Evolutionary conservation across 176 grass and related monocot species (phyloP), one percentile per base, ranked within the genome.

Genomic region (Calamus simplicifolius): DNA sequence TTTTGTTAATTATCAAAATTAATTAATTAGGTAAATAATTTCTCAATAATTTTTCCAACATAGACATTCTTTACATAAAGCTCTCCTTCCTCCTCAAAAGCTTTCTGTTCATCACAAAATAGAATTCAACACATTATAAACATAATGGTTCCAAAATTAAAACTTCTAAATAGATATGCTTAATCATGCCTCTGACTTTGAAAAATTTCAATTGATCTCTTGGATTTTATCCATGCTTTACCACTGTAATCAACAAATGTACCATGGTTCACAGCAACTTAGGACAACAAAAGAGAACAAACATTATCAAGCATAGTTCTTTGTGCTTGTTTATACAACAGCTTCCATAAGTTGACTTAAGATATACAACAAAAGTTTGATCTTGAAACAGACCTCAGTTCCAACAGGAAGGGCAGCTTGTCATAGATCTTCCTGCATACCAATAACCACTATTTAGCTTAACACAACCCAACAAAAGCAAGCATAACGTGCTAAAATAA

Each of bases 201-300:
- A 73, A 12, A 95, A 97, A 15, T 81, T 77, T 84, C 92, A 97
- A 18, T 85, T 91, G 48, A 97, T 88, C 55, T 91, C 91, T 0
- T 68, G 70, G 6, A 91, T 65, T 65, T 97, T 97, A 51, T 91
- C 92, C 52, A 97, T 97, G 51, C 82, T 83, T 57, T 97, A 87
- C 92, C 87, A 97, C 87, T 97, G 69, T 18, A 16, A 74, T 18
- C 56, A 60, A 59, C 8, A 82, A 54, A 72, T 2, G 50, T 4
- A 66, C 16, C 29, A 28, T 15, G 21, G 21, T 67, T 56, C 49
- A 52, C 5, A 48, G 67, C 54, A 67, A 31, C 50, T 48, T 4
- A 12, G n/a, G 18, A 50, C 14, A 51, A 29, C 49, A 21, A 27
- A 52, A 48, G 58, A 16, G 23, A 67, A 31, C 25, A 18, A 15